Base-by-base conservation (phyloP, 2,329 filamentous ascomycete genomes). In the Aspergillus melleus region DNA sequence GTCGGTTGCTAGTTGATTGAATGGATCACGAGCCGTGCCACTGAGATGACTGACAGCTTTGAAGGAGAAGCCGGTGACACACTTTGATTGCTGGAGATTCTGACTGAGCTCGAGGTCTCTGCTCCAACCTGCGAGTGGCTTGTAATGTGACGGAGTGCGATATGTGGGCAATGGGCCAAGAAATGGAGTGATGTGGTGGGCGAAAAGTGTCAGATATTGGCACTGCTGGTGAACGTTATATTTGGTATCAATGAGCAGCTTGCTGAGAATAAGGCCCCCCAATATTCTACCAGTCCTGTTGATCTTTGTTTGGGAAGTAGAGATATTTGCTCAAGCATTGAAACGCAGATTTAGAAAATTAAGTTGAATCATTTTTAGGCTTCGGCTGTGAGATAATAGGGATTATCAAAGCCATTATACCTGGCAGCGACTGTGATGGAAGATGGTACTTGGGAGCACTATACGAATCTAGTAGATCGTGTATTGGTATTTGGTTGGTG, bases 141-240 rank as follows among this genome's bases (percentile, higher is more conserved):
- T 49, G n/a, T 49, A 55, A 2, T 26, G 42, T n/a, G 5, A 19
- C 24, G n/a, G 29, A 2, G 24, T 24, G 3, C 9, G 4, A 0
- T 12, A 6, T 2, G 44, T 29, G 8, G 55, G 49, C 10, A 20
- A 46, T 20, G 56, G 50, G 1, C 62, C 60, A 11, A 64, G 29
- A 10, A 52, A 53, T 5, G 62, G 62, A 5, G 58, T 26, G 8
- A 64, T 52, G 22, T 62, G 30, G 19, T 60, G 54, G 3, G 54
- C 60, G 4, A 60, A 60, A 11, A 64, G 36, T 10, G 39, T 51
- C 10, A 64, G 16, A 22, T 62, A 58, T 50, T 60, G 53, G 39
- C 54, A 64, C 26, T 64, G 60, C 9, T 64, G 26, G 16, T 62
- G 57, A 11, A 62, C 30, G 12, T 36, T 52, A 24, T 62, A 60